Conservation (phyloP, 352 stramenopile species). For the Globisporangium cylindrosporum region DNA sequence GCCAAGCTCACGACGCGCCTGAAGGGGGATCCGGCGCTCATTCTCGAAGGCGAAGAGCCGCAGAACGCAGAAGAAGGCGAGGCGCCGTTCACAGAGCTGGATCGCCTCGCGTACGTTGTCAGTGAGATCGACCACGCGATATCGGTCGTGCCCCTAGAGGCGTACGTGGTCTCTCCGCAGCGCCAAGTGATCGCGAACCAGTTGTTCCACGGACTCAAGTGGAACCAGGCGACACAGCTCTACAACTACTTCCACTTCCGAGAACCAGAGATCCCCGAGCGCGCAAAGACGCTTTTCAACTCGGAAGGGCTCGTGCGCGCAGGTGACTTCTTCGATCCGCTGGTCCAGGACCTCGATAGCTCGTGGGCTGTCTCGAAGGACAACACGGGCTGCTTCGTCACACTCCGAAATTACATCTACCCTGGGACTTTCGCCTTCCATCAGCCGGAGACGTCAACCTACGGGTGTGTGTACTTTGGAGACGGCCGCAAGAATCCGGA, state of each 20-base stretch:
- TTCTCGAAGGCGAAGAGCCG: slow-evolving; percentile 35
- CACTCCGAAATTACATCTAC: slow-evolving; percentile 62
- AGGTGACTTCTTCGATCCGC: slow-evolving; percentile 64
- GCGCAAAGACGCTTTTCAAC: slow-evolving; percentile 48
- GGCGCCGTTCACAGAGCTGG: slow-evolving; percentile 59
- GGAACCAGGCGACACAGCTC: slow-evolving; percentile 56
- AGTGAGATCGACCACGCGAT: slow-evolving; percentile 61
- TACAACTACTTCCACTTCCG: slow-evolving; percentile 82
- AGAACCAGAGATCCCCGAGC: slow-evolving; percentile 57
- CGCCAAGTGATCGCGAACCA: slow-evolving; percentile 66
- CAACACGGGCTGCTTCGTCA: slow-evolving; percentile 58
- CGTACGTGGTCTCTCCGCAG: slow-evolving; percentile 67
- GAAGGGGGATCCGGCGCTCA: slow-evolving; percentile 66
- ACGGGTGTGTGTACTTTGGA: slow-evolving; percentile 76
- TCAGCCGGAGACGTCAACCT: slow-evolving; percentile 41
- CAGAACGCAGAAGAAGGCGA: slow-evolving; percentile 43
- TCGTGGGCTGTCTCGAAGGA: slow-evolving; percentile 60
- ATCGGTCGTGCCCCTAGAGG: slow-evolving; percentile 58
- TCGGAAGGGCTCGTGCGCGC: slow-evolving; percentile 59
- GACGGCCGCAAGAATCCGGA: slow-evolving; percentile 73
- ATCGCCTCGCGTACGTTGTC: slow-evolving; percentile 65
- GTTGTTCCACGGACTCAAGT: slow-evolving; percentile 65
- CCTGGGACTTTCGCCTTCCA: slow-evolving; percentile 70
- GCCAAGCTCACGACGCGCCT: slow-evolving; percentile 46
- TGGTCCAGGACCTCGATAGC: slow-evolving; percentile 66